Evolutionary conservation across 2,329 filamentous ascomycete species (phyloP).

Genomic region (Metarhizium sp.): DNA sequence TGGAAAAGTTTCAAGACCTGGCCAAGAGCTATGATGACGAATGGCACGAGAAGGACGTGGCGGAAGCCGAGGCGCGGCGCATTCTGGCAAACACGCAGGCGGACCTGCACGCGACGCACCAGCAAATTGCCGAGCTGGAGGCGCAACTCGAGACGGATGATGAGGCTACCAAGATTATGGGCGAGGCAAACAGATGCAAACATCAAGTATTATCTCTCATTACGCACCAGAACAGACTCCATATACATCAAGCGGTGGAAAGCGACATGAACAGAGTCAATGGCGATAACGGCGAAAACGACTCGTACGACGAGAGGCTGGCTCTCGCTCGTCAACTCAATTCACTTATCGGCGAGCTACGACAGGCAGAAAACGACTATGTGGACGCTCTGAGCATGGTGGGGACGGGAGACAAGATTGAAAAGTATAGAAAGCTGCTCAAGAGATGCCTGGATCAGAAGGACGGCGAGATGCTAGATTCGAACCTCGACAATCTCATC

Average conservation of each 20-base stretch:
- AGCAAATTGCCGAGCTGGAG: slow-evolving; percentile 51
- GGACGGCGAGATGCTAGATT: slow-evolving; percentile 59
- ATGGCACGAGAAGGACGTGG: slow-evolving; percentile 62
- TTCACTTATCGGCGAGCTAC: slow-evolving; percentile 48
- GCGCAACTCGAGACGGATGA: slow-evolving; percentile 46
- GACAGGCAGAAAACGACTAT: slow-evolving; percentile 55
- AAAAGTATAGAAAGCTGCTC: slow-evolving; percentile 62
- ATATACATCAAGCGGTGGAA: slow-evolving; percentile 43
- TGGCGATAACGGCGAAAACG: slow-evolving; percentile 33
- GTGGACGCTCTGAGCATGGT: slow-evolving; percentile 58
- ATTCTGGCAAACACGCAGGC: slow-evolving; percentile 58
- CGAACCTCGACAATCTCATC: slow-evolving; percentile 50
- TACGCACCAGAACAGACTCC: slow-evolving; percentile 42
- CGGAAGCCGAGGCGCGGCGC: slow-evolving; percentile 57
- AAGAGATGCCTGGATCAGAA: slow-evolving; percentile 58
- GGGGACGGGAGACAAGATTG: slow-evolving; percentile 63
- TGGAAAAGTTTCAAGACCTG: slow-evolving; percentile 64
- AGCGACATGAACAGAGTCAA: slow-evolving; percentile 40
- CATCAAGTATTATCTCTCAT: slow-evolving; percentile 40
- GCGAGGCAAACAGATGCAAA: slow-evolving; percentile 40
- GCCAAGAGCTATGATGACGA: slow-evolving; percentile 66
- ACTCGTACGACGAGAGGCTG: slow-evolving; percentile 45
- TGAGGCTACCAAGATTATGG: slow-evolving; percentile 36
- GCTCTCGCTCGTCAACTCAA: slow-evolving; percentile 48
- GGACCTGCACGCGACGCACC: slow-evolving; percentile 53